Evolutionary conservation across 2,329 filamentous ascomycete genomes (phyloP), one percentile per base, ranked within the genome.

Genomic region (Beauveria pseudobassiana): DNA sequence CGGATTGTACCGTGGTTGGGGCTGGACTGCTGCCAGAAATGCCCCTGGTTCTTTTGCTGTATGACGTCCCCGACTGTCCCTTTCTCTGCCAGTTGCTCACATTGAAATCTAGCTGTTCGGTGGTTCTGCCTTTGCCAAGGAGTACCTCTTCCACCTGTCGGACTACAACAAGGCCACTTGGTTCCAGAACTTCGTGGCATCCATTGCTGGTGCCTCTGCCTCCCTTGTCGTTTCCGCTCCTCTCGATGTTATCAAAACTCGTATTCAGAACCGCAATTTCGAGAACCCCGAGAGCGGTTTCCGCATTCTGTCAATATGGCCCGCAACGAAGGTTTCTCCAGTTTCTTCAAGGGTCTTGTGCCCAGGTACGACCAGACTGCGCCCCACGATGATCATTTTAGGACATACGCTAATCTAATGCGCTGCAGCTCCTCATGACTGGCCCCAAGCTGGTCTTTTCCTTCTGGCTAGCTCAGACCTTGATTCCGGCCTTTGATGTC

Each of bases 381-480:
- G 38, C 20, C 43, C 51, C 45, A 24, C 43, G 26, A 52, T 50
- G 18, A 22, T 7, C 14, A n/a, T 16, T n/a, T 7, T 55, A 53
- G 53, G 60, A 58, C 45, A 61, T 64, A 67, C 66, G 53, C 66
- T 68, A 64, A 68, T 45, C 48, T 62, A 49, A 8, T 9, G 20
- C 38, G 43, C 64, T 46, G 45, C 62, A 87, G 88, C 86, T 99
- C 66, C 84, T 99, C 71, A 99, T 99, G 95, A 99, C 95, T 18
- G 96, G 95, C 26, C 95, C 95, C 65, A 99, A 99, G 85, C 84
- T 99, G 64, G 95, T 98, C 65, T 99, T 99, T 82, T 97, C 93
- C 64, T 99, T 99, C 87, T 99, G 95, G 95, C 86, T 99, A 73
- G 95, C 95, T 62, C 95, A 99, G 82, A 98, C 95, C 34, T 82